These are phyloP conservation scores for Magnolia sinica DNA, from an alignment of 164 flowering plant genomes.

Conservation along the genomic window DNA sequence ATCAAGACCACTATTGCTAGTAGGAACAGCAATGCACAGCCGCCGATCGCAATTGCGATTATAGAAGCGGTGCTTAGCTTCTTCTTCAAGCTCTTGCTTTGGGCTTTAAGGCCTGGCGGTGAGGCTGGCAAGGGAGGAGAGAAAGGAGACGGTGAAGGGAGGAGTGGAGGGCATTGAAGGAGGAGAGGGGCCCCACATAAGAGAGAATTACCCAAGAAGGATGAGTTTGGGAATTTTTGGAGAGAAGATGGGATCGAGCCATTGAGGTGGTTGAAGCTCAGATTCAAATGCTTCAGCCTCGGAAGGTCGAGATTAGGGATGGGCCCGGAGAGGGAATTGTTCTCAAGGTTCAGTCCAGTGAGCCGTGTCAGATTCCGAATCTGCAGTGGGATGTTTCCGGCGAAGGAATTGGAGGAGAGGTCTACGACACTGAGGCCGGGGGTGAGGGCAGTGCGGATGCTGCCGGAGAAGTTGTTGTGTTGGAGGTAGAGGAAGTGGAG, in stretches of 20 bases:
- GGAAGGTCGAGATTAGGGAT: constrained; percentile 49
- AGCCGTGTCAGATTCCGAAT: constrained; percentile 53
- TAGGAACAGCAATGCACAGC: constrained; percentile 38
- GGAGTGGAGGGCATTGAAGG: constrained; percentile 36
- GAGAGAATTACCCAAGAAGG: constrained; percentile 56
- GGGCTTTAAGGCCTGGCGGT: constrained; percentile 20
- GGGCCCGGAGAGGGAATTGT: constrained; percentile 52
- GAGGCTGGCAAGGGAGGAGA: constrained; percentile 24
- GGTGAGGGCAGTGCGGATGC: constrained; percentile 53
- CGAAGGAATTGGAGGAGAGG: constrained; percentile 71
- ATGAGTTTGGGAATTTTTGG: constrained; percentile 42
- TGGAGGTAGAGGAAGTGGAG: constrained; percentile 65
- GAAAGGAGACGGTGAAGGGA: constrained; percentile 48
- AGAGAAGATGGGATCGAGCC: constrained; percentile 61
- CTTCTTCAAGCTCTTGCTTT: constrained; percentile 20
- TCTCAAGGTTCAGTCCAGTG: constrained; percentile 45
- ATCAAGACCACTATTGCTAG: constrained; percentile 25
- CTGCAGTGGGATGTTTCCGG: constrained; percentile 57
- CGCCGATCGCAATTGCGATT: constrained; percentile 58
- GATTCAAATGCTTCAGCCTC: constrained; percentile 43
- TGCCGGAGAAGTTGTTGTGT: constrained; percentile 73
- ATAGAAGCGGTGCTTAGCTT: constrained; percentile 42
- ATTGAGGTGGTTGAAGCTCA: constrained; percentile 53
- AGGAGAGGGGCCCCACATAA: constrained; percentile 76
- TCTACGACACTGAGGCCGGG: constrained; percentile 52